phyloP scores from a whole-genome alignment of 2,329 filamentous ascomycete genomes.

The Bisporella sp. region DNA sequence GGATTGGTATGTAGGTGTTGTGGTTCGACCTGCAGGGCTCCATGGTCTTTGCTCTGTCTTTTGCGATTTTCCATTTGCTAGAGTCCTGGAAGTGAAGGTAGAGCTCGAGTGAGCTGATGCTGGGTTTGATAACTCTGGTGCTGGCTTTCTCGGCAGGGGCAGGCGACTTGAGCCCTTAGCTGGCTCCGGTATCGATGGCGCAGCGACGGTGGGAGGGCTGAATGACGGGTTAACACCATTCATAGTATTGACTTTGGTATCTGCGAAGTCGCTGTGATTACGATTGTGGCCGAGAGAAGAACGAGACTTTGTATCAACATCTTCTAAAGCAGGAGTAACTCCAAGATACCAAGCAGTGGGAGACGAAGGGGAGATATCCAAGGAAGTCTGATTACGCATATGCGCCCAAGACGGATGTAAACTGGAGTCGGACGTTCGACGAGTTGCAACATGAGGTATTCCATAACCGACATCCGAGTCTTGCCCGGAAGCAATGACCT shows the following conservation, averaged over 20 bases:
- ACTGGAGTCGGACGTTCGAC: constrained; percentile 68
- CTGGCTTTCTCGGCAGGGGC: constrained; percentile 21
- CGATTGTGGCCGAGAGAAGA: constrained; percentile 37
- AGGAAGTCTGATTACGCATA: constrained; percentile 41
- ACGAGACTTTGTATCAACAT: constrained; percentile 20
- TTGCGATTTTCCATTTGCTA: constrained; percentile 24
- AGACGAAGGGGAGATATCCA: constrained; percentile 52
- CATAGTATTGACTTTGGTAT: constrained; percentile 23
- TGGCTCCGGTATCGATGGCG: constrained; percentile 4
- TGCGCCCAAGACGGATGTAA: constrained; percentile 43
- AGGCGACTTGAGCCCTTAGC: constrained; percentile 17
- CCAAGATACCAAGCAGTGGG: constrained; percentile 60
- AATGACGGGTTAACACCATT: constrained; percentile 18
- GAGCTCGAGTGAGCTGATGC: constrained; percentile 46
- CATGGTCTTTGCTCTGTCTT: constrained; percentile 20
- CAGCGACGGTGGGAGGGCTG: constrained; percentile 19
- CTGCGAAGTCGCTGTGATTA: constrained; percentile 54
- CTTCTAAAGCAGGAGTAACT: constrained; percentile 35
- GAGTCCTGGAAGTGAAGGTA: constrained; percentile 22
- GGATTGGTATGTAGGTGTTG: constrained; percentile 26
- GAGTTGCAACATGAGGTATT: constrained; percentile 42
- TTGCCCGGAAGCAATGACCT: constrained; percentile 57
- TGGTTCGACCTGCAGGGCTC: constrained; percentile 18
- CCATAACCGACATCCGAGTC: constrained; percentile 52
- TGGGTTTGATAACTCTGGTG: constrained; percentile 40